Percentiles rank a stretch among this genome's conserved stretches.
Conservation (phyloP, 768 basidiomycete genomes). For the Lentinula aciculospora region DNA sequence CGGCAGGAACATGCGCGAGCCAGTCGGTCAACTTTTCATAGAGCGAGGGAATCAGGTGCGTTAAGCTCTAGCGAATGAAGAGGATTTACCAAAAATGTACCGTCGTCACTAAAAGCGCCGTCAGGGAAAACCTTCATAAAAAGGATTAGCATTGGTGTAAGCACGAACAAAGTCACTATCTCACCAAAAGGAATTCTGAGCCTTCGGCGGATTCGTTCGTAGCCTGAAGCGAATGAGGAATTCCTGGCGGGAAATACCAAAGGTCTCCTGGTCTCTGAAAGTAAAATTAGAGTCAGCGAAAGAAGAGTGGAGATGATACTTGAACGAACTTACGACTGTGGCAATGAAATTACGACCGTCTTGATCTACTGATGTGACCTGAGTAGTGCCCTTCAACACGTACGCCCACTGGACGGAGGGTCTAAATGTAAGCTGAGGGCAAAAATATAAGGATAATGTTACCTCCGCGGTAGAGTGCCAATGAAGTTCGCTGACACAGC, state of each 20-base stretch:
- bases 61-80: background rate
- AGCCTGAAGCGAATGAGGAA: conserved; percentile 52
- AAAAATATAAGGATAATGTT: background rate
- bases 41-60: background rate
- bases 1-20: conserved; percentile 51
- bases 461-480: conserved; percentile 49
- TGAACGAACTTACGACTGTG: conserved; percentile 2
- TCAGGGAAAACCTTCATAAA: background rate
- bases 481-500: conserved; percentile 21
- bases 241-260: conserved; percentile 54
- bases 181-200: conserved; percentile 45
- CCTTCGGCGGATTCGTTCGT: conserved; percentile 26
- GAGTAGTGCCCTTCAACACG: conserved; percentile 11
- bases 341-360: conserved; percentile 11
- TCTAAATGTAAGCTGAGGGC: no score
- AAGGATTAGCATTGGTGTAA: background rate
- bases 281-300: background rate
- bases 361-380: conserved; percentile 12
- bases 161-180: background rate
- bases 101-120: conserved; percentile 13
- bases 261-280: conserved; percentile 39
- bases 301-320: conserved; percentile 5
- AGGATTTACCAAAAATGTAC: conserved; percentile 5
- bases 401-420: conserved; percentile 4
- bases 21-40: conserved; percentile 49